These are phyloP conservation scores for Suillus fuscotomentosus DNA, from an alignment of 768 basidiomycete genomes.

Conservation along the genomic window DNA sequence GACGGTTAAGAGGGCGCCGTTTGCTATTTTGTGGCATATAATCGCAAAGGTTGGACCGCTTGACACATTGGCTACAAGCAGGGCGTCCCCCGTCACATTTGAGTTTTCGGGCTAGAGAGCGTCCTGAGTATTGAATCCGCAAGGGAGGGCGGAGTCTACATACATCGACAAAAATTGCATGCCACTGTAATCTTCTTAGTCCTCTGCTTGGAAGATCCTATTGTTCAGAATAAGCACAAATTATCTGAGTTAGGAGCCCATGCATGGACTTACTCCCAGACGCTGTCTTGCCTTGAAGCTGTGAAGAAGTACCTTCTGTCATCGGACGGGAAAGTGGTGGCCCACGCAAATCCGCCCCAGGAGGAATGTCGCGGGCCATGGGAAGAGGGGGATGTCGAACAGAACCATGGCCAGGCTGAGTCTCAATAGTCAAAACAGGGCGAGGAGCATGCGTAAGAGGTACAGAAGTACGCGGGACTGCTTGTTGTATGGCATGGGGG, in stretches of 20 bases:
- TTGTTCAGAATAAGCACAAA: constrained; percentile 15
- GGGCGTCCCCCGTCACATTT: constrained; percentile 88
- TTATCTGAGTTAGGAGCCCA: constrained; percentile 7
- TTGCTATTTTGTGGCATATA: constrained; percentile 74
- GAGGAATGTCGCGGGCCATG: constrained; percentile 47
- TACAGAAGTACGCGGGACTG: constrained; percentile 30
- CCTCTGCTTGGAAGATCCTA: constrained; percentile 63
- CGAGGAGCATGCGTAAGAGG: constrained; percentile 41
- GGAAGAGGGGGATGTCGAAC: constrained; percentile 46
- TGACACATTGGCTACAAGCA: constrained; percentile 78
- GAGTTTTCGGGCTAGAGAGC: constrained; percentile 69
- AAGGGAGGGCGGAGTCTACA: constrained; percentile 32
- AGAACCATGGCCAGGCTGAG: constrained; percentile 44
- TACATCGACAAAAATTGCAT: constrained; percentile 90
- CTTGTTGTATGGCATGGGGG: constrained; percentile 44
- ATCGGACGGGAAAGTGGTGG: constrained; percentile 40
- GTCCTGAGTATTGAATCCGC: constrained; percentile 17
- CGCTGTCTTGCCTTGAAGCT: constrained; percentile 30
- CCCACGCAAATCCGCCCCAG: constrained; percentile 42
- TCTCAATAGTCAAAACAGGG: constrained; percentile 63
- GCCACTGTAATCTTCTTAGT: constrained; percentile 88
- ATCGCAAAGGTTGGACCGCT: constrained; percentile 76
- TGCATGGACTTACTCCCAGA: constrained; percentile 37
- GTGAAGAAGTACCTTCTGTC: constrained; percentile 32
- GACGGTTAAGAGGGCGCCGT: constrained; percentile 63